Base-by-base conservation (phyloP, 192 early-diverging fungal species). In the Coemansia reversa region DNA sequence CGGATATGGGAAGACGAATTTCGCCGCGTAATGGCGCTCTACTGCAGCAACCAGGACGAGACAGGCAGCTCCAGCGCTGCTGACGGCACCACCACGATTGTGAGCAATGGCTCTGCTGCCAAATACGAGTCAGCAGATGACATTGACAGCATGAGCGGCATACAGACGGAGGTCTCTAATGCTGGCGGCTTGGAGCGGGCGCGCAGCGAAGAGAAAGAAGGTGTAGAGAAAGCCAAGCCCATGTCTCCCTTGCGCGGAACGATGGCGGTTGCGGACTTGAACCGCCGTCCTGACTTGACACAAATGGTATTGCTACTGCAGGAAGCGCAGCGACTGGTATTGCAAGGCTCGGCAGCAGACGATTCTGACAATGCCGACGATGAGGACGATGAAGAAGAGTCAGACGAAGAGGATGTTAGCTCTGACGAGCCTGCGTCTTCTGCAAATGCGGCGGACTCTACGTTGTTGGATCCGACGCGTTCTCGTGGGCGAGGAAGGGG, bases 1-100 rank as follows among this genome's bases (percentile, higher is more conserved):
- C 68, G 67, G 51, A 52, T 77, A 56, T 83, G 81, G 81, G 72
- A 72, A 64, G 48, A 51, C 23, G 75, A 77, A 58, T 83, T 74
- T 64, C 75, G 81, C 51, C 51, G 72, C 20, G 60, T 83, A 49
- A 78, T 83, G 75, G 63, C 68, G 33, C 54, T 70, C 9, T 70
- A 74, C 42, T 33, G 68, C 7, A 58, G 23, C 14, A 35, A 29
- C 30, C 30, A 24, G 23, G 49, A 35, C 12, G 32, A 58, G 20
- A 33, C 28, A 45, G 58, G 49, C 23, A 50, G 45, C 58, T 56
- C 58, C n/a, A 56, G 59, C 19, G 61, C 57, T 4, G 62, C 62
- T 16, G 25, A 35, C 62, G 39, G 57, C 58, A 29, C 61, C 56
- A 53, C 19, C 54, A 53, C 49, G 11, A 22, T 58, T 14, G 42